Conservation (phyloP, 2,329 filamentous ascomycete species). For the Penicillium sp. region DNA sequence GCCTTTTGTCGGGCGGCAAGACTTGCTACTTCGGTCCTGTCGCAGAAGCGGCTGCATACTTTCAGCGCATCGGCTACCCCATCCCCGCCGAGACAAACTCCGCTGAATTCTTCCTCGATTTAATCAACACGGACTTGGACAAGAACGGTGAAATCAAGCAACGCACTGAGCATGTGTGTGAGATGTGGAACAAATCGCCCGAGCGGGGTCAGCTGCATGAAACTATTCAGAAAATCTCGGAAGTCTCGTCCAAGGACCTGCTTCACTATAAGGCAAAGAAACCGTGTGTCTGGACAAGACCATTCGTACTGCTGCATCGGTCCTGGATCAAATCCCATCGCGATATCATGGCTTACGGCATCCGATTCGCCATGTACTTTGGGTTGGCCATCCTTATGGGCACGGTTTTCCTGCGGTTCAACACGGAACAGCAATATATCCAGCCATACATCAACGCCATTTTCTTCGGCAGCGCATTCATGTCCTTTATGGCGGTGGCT, state of each 20-base stretch:
- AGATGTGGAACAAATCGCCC: conserved; percentile 31
- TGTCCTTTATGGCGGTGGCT: conserved; percentile 80
- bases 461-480: conserved; percentile 74
- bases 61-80: conserved; percentile 59
- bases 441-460: conserved; percentile 82
- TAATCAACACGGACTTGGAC: conserved; percentile 76
- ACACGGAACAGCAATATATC: conserved; percentile 69
- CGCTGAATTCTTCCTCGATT: conserved; percentile 76
- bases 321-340: conserved; percentile 82
- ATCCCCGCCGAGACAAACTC: conserved; percentile 75
- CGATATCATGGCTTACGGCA: conserved; percentile 81
- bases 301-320: conserved; percentile 64
- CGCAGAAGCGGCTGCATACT: conserved; percentile 63
- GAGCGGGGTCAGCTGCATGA: conserved; percentile 6
- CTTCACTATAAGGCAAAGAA: conserved; percentile 23
- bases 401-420: conserved; percentile 78
- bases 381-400: conserved; percentile 83
- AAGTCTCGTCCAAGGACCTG: no score
- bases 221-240: no score
- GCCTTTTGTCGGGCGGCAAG: conserved; percentile 70
- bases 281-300: conserved; percentile 16
- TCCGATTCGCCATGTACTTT: conserved; percentile 80
- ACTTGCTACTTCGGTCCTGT: conserved; percentile 74
- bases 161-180: neutral
- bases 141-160: conserved; percentile 13